Percentiles rank a stretch among this genome's conserved stretches.
These are phyloP conservation scores for Sextonia rubra DNA, from an alignment of 164 flowering plant species.

Conservation along the genomic window DNA sequence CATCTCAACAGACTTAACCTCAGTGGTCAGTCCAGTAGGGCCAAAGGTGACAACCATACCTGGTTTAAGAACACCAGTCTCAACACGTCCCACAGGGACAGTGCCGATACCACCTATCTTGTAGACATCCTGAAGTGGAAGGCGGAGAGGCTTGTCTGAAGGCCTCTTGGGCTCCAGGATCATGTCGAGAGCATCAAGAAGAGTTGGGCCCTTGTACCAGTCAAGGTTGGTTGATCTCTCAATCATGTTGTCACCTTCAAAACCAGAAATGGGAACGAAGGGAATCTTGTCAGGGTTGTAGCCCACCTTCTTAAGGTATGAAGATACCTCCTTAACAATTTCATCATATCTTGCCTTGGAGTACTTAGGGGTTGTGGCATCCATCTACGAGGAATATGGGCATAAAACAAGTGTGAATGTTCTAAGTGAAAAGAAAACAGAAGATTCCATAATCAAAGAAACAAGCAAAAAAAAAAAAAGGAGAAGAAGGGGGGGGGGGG, in stretches of 20 bases:
- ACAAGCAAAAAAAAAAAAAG: no score
- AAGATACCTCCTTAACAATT: conserved; percentile 77
- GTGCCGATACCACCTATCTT: conserved; percentile 75
- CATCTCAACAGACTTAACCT: conserved; percentile 75
- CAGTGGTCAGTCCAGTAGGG: conserved; percentile 62
- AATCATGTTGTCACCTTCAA: conserved; percentile 84
- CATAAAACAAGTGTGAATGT: not conserved
- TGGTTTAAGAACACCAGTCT: conserved; percentile 58
- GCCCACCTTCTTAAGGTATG: conserved; percentile 76
- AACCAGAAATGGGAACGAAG: conserved; percentile 75
- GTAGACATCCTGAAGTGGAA: conserved; percentile 71
- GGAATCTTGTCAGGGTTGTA: conserved; percentile 78
- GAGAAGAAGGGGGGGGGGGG: no score
- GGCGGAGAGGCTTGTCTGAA: conserved; percentile 70
- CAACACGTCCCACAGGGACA: conserved; percentile 67
- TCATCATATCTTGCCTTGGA: conserved; percentile 66
- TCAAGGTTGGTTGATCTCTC: conserved; percentile 73
- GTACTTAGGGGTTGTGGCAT: conserved; percentile 73
- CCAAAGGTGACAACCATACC: conserved; percentile 73
- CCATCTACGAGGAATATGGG: conserved; percentile 37
- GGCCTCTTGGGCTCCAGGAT: conserved; percentile 64
- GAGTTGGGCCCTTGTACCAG: conserved; percentile 86
- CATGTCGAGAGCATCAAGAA: conserved; percentile 59
- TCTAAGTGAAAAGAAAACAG: no score
- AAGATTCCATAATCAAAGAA: no score